Evolutionary conservation across 371 early-diverging fungal species (phyloP), one percentile per base, ranked within the genome.

Genomic region (Batrachochytrium dendrobatidis): DNA sequence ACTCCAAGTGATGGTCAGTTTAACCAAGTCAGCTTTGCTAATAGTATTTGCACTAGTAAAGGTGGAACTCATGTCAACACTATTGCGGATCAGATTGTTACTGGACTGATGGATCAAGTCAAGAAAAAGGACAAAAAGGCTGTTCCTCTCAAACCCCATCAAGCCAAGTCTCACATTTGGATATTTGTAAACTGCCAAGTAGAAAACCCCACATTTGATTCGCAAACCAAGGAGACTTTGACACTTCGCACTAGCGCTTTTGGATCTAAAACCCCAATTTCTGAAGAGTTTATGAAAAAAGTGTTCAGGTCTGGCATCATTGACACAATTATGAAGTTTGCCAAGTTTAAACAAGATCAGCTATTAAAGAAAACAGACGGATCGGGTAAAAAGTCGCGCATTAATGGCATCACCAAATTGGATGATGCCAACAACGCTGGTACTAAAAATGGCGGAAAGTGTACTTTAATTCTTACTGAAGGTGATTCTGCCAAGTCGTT

Each of bases 401-500:
- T 97, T 29, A 77, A 86, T 1, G 92, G 94, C 20, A 90, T 99
- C 51, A 77, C 89, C 48, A 99, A 99, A 73, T 84, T 99, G 7
- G 99, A 98, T 53, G 99, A 99, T 73, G 99, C 99, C 39, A 98
- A 97, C 62, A 76, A 82, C 57, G 99, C 99, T 10, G 99, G 99
- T 28, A 84, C 90, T 0, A 69, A 74, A 30, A 69, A 86, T 22
- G 87, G 89, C 31, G 65, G 80, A 33, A 61, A 94, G 6, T 99
- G 99, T 73, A 98, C 99, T 0, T 74, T 99, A 56, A 98, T 99
- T 58, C 75, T 99, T 45, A 99, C 99, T 0, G 99, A 99, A 80
- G 99, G 99, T 76, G 99, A 99, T 65, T 98, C 98, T 17, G 99
- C 99, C 67, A 99, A 99, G 71, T 73, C 97, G 0, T 74, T 99